Conservation (phyloP, 805 yeast species). For the Kodamaea laetipori region DNA sequence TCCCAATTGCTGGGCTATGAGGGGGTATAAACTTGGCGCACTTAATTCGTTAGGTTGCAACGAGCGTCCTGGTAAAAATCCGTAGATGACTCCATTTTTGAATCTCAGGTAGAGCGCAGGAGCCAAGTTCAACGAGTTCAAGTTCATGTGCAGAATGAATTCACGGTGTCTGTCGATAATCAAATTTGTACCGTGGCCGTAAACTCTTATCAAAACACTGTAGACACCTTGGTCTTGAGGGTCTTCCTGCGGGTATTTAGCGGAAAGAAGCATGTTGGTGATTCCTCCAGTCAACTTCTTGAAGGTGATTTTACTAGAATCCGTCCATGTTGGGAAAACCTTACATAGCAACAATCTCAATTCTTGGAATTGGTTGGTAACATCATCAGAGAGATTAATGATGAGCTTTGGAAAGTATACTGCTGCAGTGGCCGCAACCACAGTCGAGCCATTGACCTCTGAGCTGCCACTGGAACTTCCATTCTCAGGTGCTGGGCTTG, state of each 20-base stretch:
- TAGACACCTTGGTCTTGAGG: conserved; percentile 10
- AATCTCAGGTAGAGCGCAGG: conserved; percentile 70
- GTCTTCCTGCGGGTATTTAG: conserved; percentile 29
- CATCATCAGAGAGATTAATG: conserved; percentile 40
- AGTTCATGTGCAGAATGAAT: conserved; percentile 65
- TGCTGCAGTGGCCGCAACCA: conserved; percentile 24
- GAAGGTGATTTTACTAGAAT: conserved; percentile 32
- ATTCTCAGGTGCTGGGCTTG: conserved; percentile 3
- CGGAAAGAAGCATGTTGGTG: conserved; percentile 59
- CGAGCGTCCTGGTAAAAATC: conserved; percentile 65
- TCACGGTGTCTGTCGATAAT: conserved; percentile 77
- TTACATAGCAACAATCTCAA: conserved; percentile 41
- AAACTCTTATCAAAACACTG: conserved; percentile 62
- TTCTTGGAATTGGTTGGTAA: conserved; percentile 36
- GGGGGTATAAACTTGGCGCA: conserved; percentile 48
- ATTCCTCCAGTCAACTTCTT: conserved; percentile 61
- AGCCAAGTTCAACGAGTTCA: conserved; percentile 62
- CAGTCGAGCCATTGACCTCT: not conserved
- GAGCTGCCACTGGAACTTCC: not conserved
- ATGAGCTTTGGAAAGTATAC: conserved; percentile 49
- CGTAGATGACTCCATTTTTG: conserved; percentile 72
- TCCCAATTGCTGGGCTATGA: conserved; percentile 67
- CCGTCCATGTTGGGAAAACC: conserved; percentile 49
- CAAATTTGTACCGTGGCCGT: conserved; percentile 71
- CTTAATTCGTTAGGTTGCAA: conserved; percentile 57